Evolutionary conservation across 2,329 filamentous ascomycete genomes (phyloP), one percentile per base, ranked within the genome.

Genomic region (Aspergillus sp.): DNA sequence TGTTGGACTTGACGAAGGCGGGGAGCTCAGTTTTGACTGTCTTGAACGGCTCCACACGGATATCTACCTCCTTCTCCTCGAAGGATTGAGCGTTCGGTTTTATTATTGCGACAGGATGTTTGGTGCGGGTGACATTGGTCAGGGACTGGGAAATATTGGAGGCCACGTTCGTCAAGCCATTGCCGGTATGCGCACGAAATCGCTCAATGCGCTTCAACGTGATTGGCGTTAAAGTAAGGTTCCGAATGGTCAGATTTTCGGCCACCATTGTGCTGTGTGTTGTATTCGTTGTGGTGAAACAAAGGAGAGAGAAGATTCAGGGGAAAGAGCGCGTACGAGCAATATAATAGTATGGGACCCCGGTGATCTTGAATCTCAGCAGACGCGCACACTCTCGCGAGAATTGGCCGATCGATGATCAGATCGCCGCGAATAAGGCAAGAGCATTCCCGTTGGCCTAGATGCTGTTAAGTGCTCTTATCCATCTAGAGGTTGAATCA

Each of bases 141-240:
- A 73, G 60, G 36, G 69, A 56, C 3, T 69, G 67, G 26, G 67
- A 73, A 49, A 78, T 64, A 47, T 72, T 72, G 50, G 62, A 72
- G n/a, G 74, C 72, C 48, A 79, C 57, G 40, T 62, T 69, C 52
- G 66, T 52, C 51, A 68, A 53, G 49, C 66, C 55, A 57, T 60
- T 49, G 53, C 46, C 48, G 29, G 57, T 53, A 9, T 46, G 56
- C 55, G 71, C 76, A 55, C 82, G 78, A 64, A 89, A 89, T 55
- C 84, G 83, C 71, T 94, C 86, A 48, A 91, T 73, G 49, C 75
- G 66, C 65, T 82, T 83, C 57, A 96, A 77, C 55, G 83, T 80
- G 46, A 95, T 73, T n/a, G 81, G 76, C 42, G 79, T 82, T 48
- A 79, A 74, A 40, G 87, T 91, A 54, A 94, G 73, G 66, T 96